phyloP scores from a whole-genome alignment of 306 rosid genomes.

The Dalbergia oliveri region DNA sequence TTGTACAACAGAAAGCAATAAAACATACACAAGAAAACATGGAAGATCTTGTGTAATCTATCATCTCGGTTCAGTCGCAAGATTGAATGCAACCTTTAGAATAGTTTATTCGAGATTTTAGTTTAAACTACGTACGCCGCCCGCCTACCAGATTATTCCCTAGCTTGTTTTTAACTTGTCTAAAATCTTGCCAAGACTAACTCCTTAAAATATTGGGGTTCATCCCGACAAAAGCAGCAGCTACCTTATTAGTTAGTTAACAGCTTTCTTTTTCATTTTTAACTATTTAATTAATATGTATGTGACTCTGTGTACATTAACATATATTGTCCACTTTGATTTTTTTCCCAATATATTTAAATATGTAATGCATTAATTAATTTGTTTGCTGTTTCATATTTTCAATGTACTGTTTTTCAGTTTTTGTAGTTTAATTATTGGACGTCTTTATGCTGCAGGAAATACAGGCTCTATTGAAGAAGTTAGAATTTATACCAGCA shows the following conservation, averaged over 20 bases:
- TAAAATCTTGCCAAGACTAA: conserved; percentile 10
- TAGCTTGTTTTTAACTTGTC: conserved; percentile 23
- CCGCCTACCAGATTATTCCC: conserved; percentile 68
- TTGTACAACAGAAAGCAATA: conserved; percentile 42
- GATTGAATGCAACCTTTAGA: conserved; percentile 47
- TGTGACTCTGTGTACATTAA: background rate
- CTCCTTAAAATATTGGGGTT: conserved; percentile 15
- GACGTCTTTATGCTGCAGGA: conserved; percentile 62
- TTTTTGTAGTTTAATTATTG: background rate
- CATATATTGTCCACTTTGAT: background rate
- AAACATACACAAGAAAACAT: conserved; percentile 60
- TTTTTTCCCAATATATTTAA: background rate
- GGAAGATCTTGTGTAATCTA: conserved; percentile 78
- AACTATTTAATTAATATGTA: background rate
- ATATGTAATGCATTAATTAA: background rate
- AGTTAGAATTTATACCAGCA: conserved; percentile 68
- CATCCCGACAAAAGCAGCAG: conserved; percentile 38
- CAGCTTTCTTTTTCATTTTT: conserved; percentile 33
- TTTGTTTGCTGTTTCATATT: background rate
- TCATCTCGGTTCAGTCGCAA: conserved; percentile 54
- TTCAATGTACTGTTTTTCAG: no score
- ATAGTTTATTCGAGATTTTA: conserved; percentile 45
- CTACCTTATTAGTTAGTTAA: background rate
- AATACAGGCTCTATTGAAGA: conserved; percentile 61
- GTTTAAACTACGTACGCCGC: conserved; percentile 53